Conservation (phyloP, 441 rosid genomes). For the Lepidium campestre region DNA sequence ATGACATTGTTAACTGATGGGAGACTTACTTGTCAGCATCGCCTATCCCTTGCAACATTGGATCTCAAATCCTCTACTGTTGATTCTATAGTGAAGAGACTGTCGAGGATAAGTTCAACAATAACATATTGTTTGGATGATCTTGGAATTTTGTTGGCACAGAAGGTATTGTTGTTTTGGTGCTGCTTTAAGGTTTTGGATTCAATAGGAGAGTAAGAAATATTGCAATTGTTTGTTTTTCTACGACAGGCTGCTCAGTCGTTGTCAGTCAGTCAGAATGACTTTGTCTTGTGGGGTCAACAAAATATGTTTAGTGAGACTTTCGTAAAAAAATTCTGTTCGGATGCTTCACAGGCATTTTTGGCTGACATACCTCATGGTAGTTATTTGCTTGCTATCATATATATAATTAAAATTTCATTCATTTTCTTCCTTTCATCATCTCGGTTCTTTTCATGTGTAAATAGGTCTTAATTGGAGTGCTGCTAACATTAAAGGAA, state of each 20-base stretch:
- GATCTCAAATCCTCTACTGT: slow-evolving; percentile 36
- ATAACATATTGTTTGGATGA: slow-evolving; percentile 62
- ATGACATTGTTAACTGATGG: not conserved
- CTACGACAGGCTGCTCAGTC: slow-evolving; percentile 67
- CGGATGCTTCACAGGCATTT: slow-evolving; percentile 43
- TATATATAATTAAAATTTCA: not conserved
- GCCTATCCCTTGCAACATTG: slow-evolving; percentile 26
- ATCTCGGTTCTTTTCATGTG: not conserved
- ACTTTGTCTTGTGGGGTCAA: slow-evolving; percentile 37
- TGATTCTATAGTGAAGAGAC: slow-evolving; percentile 36
- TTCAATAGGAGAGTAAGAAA: not conserved
- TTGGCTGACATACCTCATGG: slow-evolving; percentile 44
- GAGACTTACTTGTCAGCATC: slow-evolving; percentile 42
- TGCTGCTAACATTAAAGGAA: slow-evolving; percentile 28
- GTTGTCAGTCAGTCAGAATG: slow-evolving; percentile 41
- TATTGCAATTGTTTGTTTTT: not conserved
- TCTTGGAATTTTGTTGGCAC: slow-evolving; percentile 78
- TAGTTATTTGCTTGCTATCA: slow-evolving; percentile 26
- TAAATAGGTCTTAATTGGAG: slow-evolving; percentile 43
- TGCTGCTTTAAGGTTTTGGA: not conserved
- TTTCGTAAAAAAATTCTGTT: slow-evolving; percentile 42
- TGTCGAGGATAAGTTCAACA: slow-evolving; percentile 37
- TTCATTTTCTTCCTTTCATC: not conserved
- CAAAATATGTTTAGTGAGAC: slow-evolving; percentile 36
- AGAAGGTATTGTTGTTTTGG: slow-evolving; percentile 45